Evolutionary conservation across 768 basidiomycete genomes (phyloP).

Genomic region (Russula foetens): DNA sequence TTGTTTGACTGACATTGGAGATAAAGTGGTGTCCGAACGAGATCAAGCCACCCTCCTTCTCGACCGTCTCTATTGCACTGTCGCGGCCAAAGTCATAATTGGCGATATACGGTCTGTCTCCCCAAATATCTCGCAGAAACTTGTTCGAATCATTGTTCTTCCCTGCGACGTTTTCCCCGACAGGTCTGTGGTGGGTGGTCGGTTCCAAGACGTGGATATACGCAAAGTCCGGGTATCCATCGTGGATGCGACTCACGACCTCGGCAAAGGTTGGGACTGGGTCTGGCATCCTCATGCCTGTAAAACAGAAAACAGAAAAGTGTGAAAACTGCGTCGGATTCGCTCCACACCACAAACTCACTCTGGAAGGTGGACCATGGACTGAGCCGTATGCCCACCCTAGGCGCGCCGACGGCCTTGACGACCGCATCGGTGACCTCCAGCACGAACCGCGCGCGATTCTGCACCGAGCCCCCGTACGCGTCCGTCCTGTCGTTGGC

Average conservation of each 20-base stretch:
- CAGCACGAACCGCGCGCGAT: constrained; percentile 35
- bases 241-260: constrained; percentile 23
- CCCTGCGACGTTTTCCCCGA: not conserved
- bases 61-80: constrained; percentile 15
- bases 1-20: constrained; percentile 5
- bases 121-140: constrained; percentile 23
- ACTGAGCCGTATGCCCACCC: constrained; percentile 30
- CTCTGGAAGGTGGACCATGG: constrained; percentile 21
- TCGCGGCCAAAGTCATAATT: constrained; percentile 23
- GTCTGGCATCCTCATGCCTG: constrained; percentile 17
- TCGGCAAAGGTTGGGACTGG: constrained; percentile 25
- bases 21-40: constrained; percentile 12
- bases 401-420: constrained; percentile 30
- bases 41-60: constrained; percentile 12
- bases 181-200: not conserved
- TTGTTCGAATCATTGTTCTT: constrained; percentile 14
- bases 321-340: not conserved
- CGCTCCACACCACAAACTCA: not conserved
- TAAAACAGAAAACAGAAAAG: not conserved
- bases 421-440: constrained; percentile 32
- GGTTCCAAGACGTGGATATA: constrained; percentile 29
- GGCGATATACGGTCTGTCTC: constrained; percentile 18
- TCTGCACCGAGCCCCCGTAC: constrained; percentile 41
- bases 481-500: constrained; percentile 36
- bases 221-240: constrained; percentile 10